Base-by-base conservation (phyloP, 441 rosid species). In the Erodium moschatum region DNA sequence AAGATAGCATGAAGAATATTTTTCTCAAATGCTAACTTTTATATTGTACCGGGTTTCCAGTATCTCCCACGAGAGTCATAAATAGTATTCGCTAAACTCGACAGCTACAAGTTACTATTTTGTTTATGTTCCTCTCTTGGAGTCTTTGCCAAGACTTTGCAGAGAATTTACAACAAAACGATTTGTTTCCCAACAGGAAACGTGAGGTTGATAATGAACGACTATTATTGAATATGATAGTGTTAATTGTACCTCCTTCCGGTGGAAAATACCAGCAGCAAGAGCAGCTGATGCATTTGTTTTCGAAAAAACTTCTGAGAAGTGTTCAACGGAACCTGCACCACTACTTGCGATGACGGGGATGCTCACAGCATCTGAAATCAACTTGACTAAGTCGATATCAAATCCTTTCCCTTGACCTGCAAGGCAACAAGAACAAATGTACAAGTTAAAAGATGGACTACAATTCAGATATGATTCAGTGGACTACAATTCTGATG, bases 281-380 rank as follows among this genome's bases (percentile, higher is more conserved):
- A 94, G 97, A 6, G 92, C 96, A 0, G 96, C 99, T 6, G 97
- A 91, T 68, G 97, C 97, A 73, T 87, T 88, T 66, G 97, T 86
- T 80, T 80, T 80, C 46, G 35, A 73, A 74, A 89, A 94, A 20
- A 88, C 97, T 81, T 89, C 94, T 0, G 92, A 81, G 85, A 94
- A 94, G 78, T 91, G 97, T 46, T 83, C 85, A 11, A 76, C 85
- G 70, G 77, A 68, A 66, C 97, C 99, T 6, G 96, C 99, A 18
- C 97, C 97, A 35, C 99, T 94, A 78, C 99, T 94, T 64, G 99
- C 97, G 9, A 91, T 91, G 66, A 94, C 96, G 5, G 99, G 99
- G 69, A 89, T 88, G 82, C 82, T 86, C 73, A 91, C 97, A 18
- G 94, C 87, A 70, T 94, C 94, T 1, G 97, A 87, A 46, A 91